phyloP scores from a whole-genome alignment of 2,329 filamentous ascomycete species.

The Colletotrichum scovillei region DNA sequence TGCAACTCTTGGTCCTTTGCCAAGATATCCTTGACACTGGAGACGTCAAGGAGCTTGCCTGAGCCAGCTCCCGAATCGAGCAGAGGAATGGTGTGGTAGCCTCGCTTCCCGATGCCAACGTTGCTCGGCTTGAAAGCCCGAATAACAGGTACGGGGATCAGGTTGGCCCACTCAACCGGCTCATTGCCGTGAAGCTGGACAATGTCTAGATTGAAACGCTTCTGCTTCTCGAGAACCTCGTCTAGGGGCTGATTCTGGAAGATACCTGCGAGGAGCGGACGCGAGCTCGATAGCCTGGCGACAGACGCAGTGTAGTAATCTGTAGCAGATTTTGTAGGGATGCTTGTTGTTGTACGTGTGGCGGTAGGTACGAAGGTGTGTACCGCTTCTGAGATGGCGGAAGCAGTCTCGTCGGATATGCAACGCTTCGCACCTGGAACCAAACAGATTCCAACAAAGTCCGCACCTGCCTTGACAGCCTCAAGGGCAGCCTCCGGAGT shows the following conservation, averaged over 20 bases:
- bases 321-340: slow-evolving; percentile 48
- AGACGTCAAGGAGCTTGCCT: slow-evolving; percentile 80
- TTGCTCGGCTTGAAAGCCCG: slow-evolving; percentile 84
- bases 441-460: slow-evolving; percentile 92
- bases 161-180: slow-evolving; percentile 87
- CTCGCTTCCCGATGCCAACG: slow-evolving; percentile 76
- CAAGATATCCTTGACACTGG: slow-evolving; percentile 75
- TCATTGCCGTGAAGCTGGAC: slow-evolving; percentile 95
- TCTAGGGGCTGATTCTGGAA: slow-evolving; percentile 91
- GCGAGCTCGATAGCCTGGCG: slow-evolving; percentile 60
- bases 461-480: slow-evolving; percentile 87
- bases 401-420: slow-evolving; percentile 81
- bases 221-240: slow-evolving; percentile 84
- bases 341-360: slow-evolving; percentile 40
- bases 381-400: slow-evolving; percentile 83
- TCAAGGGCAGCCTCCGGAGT: slow-evolving; percentile 82
- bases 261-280: slow-evolving; percentile 88
- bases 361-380: slow-evolving; percentile 71
- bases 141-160: slow-evolving; percentile 94
- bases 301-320: slow-evolving; percentile 79
- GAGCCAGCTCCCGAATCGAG: slow-evolving; percentile 90
- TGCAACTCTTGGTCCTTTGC: slow-evolving; percentile 76
- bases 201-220: slow-evolving; percentile 81
- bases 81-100: slow-evolving; percentile 85
- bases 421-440: slow-evolving; percentile 84